A percentile compares a stretch with the other conserved stretches of the same genome.
phyloP scores from a whole-genome alignment of 208 protist genomes.

The Ichthyophonus hoferi region DNA sequence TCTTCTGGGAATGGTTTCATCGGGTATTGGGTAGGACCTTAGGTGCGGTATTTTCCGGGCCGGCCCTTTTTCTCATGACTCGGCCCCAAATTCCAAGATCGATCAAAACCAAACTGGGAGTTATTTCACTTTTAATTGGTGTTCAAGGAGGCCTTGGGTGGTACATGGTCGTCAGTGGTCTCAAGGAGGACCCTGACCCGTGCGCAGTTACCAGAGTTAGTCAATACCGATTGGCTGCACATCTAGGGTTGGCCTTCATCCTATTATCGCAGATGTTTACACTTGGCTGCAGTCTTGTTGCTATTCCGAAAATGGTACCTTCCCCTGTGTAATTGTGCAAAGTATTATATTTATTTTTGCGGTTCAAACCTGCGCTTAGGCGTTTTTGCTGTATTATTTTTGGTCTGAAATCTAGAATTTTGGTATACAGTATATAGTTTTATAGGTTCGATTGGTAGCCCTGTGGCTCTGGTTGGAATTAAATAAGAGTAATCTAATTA shows the following conservation, averaged over 20 bases:
- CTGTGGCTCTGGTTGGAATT: too few relatives aligned
- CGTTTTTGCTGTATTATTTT: too few relatives aligned
- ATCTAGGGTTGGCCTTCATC: slow-evolving; percentile 84
- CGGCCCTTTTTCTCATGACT: slow-evolving; percentile 50
- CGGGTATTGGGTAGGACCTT: slow-evolving; percentile 70
- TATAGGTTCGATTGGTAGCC: too few relatives aligned
- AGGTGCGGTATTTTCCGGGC: slow-evolving; percentile 61
- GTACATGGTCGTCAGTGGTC: slow-evolving; percentile 92
- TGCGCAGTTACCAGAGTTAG: slow-evolving; percentile 65
- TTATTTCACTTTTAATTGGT: slow-evolving; percentile 3
- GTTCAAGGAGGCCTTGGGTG: slow-evolving; percentile 81
- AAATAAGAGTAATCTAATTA: too few relatives aligned
- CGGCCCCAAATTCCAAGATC: background rate
- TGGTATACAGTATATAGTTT: too few relatives aligned
- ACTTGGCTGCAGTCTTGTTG: too few relatives aligned
- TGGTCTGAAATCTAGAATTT: too few relatives aligned
- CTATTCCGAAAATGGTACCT: too few relatives aligned
- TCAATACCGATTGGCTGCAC: slow-evolving; percentile 80
- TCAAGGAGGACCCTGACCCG: slow-evolving; percentile 68
- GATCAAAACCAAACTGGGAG: background rate
- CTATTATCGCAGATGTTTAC: slow-evolving; percentile 75
- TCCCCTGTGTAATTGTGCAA: background rate
- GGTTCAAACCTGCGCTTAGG: too few relatives aligned
- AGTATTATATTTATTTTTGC: background rate
- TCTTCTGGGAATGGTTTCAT: slow-evolving; percentile 91